Evolutionary conservation across 2,329 filamentous ascomycete genomes (phyloP).

Genomic region (Trichoderma atroviride): DNA sequence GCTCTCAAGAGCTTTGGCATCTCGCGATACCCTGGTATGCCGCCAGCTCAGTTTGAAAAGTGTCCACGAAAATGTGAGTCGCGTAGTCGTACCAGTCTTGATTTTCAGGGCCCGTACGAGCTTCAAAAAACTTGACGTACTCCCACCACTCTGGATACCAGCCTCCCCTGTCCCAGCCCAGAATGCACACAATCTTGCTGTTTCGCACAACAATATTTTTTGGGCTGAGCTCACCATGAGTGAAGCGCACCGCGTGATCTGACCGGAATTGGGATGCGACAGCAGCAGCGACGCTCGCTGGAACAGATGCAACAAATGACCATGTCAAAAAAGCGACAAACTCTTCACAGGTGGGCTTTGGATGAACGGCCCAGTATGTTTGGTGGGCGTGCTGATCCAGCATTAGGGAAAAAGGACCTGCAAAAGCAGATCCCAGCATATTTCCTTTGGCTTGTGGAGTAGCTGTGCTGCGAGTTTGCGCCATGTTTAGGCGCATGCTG

Average conservation of each 20-base stretch:
- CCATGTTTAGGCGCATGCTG: slow-evolving; percentile 29
- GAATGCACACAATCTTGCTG: slow-evolving; percentile 32
- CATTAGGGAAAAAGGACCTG: slow-evolving; percentile 32
- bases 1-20: slow-evolving; percentile 33
- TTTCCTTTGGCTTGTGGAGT: not conserved
- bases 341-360: slow-evolving; percentile 25
- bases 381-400: slow-evolving; percentile 35
- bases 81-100: slow-evolving; percentile 40
- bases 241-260: slow-evolving; percentile 30
- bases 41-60: slow-evolving; percentile 34
- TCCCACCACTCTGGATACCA: slow-evolving; percentile 42
- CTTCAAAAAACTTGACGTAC: slow-evolving; percentile 42
- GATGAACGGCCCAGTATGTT: slow-evolving; percentile 37
- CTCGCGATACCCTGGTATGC: slow-evolving; percentile 39
- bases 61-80: slow-evolving; percentile 34
- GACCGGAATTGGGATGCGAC: slow-evolving; percentile 30
- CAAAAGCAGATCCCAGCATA: slow-evolving; percentile 30
- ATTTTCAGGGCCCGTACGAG: slow-evolving; percentile 34
- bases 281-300: slow-evolving; percentile 31
- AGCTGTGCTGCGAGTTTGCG: not conserved
- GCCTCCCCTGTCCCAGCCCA: slow-evolving; percentile 40
- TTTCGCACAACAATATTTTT: slow-evolving; percentile 37
- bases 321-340: slow-evolving; percentile 36
- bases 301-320: slow-evolving; percentile 34
- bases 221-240: slow-evolving; percentile 36